A percentile compares a stretch with the other conserved stretches of the same genome.
Conservation (phyloP, 163 green algal genomes). For the Coccomyxa subellipsoidea region DNA sequence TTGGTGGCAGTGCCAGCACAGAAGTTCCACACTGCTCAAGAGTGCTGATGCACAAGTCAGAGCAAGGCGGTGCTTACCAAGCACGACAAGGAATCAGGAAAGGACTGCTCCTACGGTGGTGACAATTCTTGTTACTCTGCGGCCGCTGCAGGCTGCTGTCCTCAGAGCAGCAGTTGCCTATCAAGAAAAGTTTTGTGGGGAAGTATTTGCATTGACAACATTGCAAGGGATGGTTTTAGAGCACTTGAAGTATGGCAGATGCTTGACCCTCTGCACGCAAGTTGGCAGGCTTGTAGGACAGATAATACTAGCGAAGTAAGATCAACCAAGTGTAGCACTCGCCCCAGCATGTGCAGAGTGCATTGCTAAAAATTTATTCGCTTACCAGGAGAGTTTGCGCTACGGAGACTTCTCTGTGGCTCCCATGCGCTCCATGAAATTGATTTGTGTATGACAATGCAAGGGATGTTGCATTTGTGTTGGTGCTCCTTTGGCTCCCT, state of each 20-base stretch:
- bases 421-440: neutral
- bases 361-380: neutral
- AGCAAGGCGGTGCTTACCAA: no score
- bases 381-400: neutral
- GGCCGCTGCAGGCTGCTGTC: no score
- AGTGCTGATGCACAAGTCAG: no score
- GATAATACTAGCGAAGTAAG: neutral
- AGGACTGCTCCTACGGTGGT: neutral
- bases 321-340: neutral
- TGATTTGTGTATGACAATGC: neutral
- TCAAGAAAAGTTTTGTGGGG: neutral
- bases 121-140: no score
- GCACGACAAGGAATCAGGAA: no score
- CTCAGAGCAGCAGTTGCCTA: neutral
- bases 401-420: neutral
- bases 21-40: no score
- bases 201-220: neutral
- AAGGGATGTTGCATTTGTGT: neutral
- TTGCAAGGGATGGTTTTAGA: neutral
- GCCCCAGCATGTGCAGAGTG: neutral
- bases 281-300: neutral
- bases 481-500: neutral
- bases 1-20: no score
- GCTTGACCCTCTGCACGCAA: neutral
- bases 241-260: neutral